These are phyloP conservation scores for Neckera pumila DNA, from an alignment of 225 moss, liverwort and hornwort species.

Conservation along the genomic window DNA sequence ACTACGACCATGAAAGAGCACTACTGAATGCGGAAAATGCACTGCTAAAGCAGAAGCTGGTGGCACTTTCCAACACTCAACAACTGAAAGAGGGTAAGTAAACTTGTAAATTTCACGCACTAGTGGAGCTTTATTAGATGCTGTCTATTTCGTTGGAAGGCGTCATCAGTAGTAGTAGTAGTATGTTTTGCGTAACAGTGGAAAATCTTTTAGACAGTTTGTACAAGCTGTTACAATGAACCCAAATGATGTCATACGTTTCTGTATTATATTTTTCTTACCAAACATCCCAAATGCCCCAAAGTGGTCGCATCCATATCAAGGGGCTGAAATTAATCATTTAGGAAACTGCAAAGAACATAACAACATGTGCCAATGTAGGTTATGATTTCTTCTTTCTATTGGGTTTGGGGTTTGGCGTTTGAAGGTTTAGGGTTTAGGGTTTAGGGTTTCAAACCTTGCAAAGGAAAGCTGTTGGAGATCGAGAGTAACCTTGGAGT, in stretches of 20 bases:
- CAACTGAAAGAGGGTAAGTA: conserved; percentile 75
- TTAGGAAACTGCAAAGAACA: neutral
- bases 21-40: conserved; percentile 71
- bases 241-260: neutral
- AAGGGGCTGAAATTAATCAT: neutral
- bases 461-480: neutral
- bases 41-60: conserved; percentile 73
- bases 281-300: too few species aligned
- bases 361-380: neutral
- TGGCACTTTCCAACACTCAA: conserved; percentile 51
- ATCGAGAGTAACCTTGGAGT: neutral
- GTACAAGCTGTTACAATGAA: neutral
- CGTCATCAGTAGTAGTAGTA: neutral
- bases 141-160: neutral
- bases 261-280: neutral
- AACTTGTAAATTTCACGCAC: neutral
- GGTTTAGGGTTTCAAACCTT: neutral
- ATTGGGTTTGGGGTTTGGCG: neutral
- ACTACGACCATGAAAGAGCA: conserved; percentile 69
- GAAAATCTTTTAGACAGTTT: neutral
- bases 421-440: neutral
- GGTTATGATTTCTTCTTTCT: neutral
- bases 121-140: neutral
- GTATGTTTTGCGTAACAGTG: too few species aligned
- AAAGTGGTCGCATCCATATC: neutral